Conservation (phyloP, 2,329 filamentous ascomycete genomes). For the Claviceps cyperi region DNA sequence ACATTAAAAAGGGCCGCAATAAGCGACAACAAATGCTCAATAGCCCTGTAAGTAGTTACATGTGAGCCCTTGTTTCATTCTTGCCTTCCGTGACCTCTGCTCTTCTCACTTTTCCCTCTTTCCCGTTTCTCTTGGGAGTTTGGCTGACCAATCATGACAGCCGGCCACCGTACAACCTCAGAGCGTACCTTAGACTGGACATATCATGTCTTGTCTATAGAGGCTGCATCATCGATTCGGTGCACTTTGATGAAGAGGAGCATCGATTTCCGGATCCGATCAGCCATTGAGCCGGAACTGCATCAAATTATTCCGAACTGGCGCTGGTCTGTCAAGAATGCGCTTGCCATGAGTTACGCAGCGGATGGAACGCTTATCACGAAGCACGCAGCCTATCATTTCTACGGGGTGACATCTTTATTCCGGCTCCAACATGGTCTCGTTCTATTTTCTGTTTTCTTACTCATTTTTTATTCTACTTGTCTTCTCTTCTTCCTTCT, state of each 20-base stretch:
- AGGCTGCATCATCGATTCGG: background rate
- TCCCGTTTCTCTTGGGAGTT: background rate
- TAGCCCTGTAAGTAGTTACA: conserved; percentile 61
- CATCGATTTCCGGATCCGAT: background rate
- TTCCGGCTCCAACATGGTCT: background rate
- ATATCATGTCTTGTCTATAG: background rate
- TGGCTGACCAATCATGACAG: conserved; percentile 17
- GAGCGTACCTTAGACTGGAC: conserved; percentile 18
- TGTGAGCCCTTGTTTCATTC: background rate
- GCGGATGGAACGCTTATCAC: background rate
- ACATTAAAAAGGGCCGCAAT: conserved; percentile 96
- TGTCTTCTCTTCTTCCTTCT: background rate
- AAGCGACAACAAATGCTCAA: conserved; percentile 91
- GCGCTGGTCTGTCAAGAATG: background rate
- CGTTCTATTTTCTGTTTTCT: background rate
- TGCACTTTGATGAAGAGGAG: background rate
- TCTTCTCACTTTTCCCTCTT: background rate
- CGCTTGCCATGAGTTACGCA: background rate
- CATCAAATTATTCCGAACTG: background rate
- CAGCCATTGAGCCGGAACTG: background rate
- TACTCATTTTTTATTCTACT: background rate
- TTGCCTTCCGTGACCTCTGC: background rate
- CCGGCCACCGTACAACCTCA: conserved; percentile 42
- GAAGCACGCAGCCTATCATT: background rate
- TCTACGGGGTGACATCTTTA: background rate